Evolutionary conservation across 192 early-diverging fungal genomes (phyloP), one percentile per base, ranked within the genome.

Genomic region (Funneliformis mosseae): DNA sequence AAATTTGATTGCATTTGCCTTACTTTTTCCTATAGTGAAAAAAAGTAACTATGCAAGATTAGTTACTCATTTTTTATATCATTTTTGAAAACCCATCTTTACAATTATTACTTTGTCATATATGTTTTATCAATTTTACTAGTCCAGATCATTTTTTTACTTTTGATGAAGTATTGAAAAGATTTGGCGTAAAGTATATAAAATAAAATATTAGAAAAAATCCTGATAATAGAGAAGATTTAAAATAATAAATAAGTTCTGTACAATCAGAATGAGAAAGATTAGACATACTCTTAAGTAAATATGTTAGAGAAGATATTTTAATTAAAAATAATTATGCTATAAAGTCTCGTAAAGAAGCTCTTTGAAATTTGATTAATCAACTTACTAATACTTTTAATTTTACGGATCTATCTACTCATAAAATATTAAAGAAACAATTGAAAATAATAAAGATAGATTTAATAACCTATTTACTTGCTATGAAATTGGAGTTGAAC

Each of bases 41-140:
- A 7, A 50, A 43, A 46, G 42, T 46, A 73, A 73, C 23, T 73
- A 73, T 73, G 71, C 71, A 43, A 33, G 43, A 25, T 73, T 41
- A 11, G 71, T 73, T 4, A 73, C 71, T 46, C 43, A 43, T 50
- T 73, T 25, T 23, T 46, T 18, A 73, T 73, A 43, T 8, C 23
- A 16, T 46, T 5, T 23, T 23, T 46, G 43, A 73, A 45, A 45
- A 73, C 23, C 12, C 4, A 16, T 43, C 27, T n/a, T 1, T 73
- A 2, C 5, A 23, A 25, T 6, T 23, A 23, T 50, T 46, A 46
- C 43, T 73, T 23, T 6, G 23, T n/a, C 12, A 73, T 10, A 16
- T 46, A 14, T 21, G 5, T 6, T 73, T 23, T 18, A 27, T 73
- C 8, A 73, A 73, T 43, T 4, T 73, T 23, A 73, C 71, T 3